These are phyloP conservation scores for Aspergillus uvarum DNA, from an alignment of 2,329 filamentous ascomycete genomes.

Conservation along the genomic window DNA sequence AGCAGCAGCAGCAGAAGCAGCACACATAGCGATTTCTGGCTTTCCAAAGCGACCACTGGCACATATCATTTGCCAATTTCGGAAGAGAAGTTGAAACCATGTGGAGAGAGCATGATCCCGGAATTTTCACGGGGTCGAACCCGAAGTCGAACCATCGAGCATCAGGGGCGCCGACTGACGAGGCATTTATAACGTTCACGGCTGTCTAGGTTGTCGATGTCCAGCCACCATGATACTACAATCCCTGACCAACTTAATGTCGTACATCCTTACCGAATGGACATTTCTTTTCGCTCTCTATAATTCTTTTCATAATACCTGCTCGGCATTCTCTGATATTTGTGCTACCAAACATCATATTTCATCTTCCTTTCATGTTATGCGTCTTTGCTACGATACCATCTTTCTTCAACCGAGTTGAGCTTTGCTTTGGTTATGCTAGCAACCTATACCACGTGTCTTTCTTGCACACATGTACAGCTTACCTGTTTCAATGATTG, in stretches of 20 bases:
- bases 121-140: constrained; percentile 25
- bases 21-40: not conserved
- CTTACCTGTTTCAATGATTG: not conserved
- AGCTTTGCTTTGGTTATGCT: not conserved
- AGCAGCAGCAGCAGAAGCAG: not conserved
- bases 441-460: not conserved
- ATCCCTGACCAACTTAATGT: constrained; percentile 11
- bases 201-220: constrained; percentile 12
- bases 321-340: not conserved
- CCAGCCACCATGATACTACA: constrained; percentile 1
- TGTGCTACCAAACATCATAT: not conserved
- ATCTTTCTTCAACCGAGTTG: not conserved
- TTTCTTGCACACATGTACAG: too few species aligned
- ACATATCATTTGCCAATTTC: not conserved
- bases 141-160: constrained; percentile 26
- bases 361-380: not conserved
- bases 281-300: not conserved
- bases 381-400: not conserved
- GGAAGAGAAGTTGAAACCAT: constrained; percentile 1
- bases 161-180: constrained; percentile 19
- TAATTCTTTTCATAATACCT: not conserved
- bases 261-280: not conserved
- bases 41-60: not conserved
- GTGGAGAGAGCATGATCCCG: not conserved
- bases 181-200: constrained; percentile 20